Evolutionary conservation across 345 rosid species (phyloP).

Genomic region (Geranium brycei): DNA sequence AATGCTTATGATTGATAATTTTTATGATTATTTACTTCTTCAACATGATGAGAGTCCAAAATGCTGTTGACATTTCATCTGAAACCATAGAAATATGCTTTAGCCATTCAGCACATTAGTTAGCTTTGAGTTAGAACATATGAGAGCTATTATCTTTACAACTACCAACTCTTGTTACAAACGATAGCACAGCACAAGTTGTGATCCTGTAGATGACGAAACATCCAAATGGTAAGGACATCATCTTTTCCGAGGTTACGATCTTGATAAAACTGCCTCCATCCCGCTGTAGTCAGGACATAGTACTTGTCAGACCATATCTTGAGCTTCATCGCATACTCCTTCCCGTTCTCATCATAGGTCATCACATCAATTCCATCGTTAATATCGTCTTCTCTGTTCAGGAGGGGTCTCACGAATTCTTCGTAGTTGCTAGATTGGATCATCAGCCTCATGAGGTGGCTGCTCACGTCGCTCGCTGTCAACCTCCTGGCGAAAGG

Average conservation of each 20-base stretch:
- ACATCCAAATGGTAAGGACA: background rate
- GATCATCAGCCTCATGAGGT: background rate
- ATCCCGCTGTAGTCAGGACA: background rate
- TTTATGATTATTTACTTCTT: too few relatives aligned
- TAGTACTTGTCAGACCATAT: background rate
- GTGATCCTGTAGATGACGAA: background rate
- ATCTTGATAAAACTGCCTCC: background rate
- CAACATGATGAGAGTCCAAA: too few relatives aligned
- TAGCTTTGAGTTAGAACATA: too few relatives aligned
- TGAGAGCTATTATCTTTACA: too few relatives aligned
- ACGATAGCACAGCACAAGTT: background rate
- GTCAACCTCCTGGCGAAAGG: background rate
- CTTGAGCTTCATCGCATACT: background rate
- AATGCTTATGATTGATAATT: too few relatives aligned
- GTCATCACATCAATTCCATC: background rate
- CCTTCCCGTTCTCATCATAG: background rate
- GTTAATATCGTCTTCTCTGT: background rate
- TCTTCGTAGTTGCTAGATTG: background rate
- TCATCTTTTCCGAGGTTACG: background rate
- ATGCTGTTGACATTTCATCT: too few relatives aligned
- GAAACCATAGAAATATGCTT: too few relatives aligned
- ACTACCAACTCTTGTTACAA: background rate
- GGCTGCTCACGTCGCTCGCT: background rate
- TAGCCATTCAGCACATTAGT: too few relatives aligned
- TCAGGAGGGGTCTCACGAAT: background rate